These are phyloP conservation scores for Candida chilensis DNA, from an alignment of 805 yeast genomes.

Conservation along the genomic window DNA sequence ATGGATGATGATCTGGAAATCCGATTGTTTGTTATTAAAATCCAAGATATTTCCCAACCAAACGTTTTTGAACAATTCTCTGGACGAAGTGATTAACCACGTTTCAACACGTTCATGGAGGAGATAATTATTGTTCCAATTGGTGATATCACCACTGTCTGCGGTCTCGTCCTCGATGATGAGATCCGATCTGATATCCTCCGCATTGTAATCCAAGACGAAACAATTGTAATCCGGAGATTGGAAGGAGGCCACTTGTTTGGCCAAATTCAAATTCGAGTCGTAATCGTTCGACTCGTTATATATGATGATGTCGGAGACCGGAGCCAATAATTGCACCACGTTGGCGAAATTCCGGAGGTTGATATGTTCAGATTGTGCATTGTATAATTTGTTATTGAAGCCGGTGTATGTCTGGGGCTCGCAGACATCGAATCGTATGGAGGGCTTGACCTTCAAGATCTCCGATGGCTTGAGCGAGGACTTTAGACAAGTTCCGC, in stretches of 20 bases:
- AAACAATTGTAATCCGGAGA: not conserved
- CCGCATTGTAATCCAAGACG: too few species aligned
- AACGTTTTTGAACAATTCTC: slow-evolving; percentile 5
- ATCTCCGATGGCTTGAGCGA: too few species aligned
- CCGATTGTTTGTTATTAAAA: not conserved
- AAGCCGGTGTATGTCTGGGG: too few species aligned
- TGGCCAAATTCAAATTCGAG: slow-evolving; percentile 2
- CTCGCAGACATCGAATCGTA: too few species aligned
- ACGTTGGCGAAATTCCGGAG: slow-evolving; percentile 21
- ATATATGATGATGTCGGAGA: slow-evolving; percentile 21
- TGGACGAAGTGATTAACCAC: slow-evolving; percentile 7
- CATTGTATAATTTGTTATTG: too few species aligned
- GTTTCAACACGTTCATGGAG: slow-evolving; percentile 7
- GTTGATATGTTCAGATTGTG: slow-evolving; percentile 8
- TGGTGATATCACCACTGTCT: too few species aligned
- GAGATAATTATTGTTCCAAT: slow-evolving; percentile 8
- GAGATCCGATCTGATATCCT: too few species aligned
- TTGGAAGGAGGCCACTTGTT: not conserved
- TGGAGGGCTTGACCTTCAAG: too few species aligned
- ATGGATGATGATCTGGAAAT: not conserved
- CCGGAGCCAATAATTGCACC: slow-evolving; percentile 17
- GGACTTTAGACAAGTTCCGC: too few species aligned
- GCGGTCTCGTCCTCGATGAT: too few species aligned
- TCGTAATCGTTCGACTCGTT: slow-evolving; percentile 9
- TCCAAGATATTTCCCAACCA: not conserved